Percentiles rank a stretch among this genome's conserved stretches.
Evolutionary conservation across 75 land plant genomes (phyloP).

Genomic region (Ceratopteris richardii): DNA sequence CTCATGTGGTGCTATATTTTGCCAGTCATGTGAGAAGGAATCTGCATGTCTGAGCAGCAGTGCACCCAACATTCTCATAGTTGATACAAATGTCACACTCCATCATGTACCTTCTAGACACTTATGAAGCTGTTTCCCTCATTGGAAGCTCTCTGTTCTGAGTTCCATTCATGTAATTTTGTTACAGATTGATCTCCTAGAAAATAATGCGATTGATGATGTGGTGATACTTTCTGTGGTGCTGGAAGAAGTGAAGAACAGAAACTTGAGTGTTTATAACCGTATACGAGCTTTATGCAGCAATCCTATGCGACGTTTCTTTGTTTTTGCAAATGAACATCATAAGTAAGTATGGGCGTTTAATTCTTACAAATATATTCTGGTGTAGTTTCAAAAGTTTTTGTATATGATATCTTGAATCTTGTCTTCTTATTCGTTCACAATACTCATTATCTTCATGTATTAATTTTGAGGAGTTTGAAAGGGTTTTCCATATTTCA

Average conservation of each 20-base stretch:
- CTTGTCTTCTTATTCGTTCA: no score
- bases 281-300: conserved; percentile 60
- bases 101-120: conserved; percentile 68
- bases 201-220: conserved; percentile 66
- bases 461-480: no score
- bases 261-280: conserved; percentile 75
- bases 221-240: conserved; percentile 86
- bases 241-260: conserved; percentile 88
- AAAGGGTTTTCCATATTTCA: no score
- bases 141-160: background rate
- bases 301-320: conserved; percentile 57
- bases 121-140: background rate
- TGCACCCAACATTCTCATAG: conserved; percentile 44
- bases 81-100: conserved; percentile 91
- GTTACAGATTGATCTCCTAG: conserved; percentile 83
- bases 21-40: conserved; percentile 50
- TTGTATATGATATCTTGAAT: no score
- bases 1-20: conserved; percentile 60
- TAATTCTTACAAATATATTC: no score
- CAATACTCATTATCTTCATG: background rate
- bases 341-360: conserved; percentile 78
- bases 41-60: conserved; percentile 39
- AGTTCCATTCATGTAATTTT: background rate
- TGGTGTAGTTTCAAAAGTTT: no score
- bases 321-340: conserved; percentile 84